phyloP scores from a whole-genome alignment of 2,329 filamentous ascomycete species.

The Pseudocercospora fuligena region DNA sequence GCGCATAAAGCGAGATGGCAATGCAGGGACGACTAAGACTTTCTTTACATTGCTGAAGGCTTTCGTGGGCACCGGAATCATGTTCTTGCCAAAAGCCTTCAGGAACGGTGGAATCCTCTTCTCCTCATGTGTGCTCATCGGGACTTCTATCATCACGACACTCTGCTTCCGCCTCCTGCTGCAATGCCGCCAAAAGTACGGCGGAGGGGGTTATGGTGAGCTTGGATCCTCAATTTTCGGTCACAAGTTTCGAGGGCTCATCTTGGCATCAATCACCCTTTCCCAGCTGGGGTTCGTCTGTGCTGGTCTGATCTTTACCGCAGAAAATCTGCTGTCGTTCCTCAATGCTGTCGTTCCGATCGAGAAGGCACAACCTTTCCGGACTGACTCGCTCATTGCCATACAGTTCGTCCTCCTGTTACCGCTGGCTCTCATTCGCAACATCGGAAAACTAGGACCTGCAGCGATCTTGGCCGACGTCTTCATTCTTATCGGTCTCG shows the following conservation, averaged over 20 bases:
- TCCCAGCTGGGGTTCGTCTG: constrained; percentile 81
- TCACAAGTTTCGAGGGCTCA: constrained; percentile 65
- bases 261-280: constrained; percentile 71
- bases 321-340: constrained; percentile 74
- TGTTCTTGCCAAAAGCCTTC: constrained; percentile 81
- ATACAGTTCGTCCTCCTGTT: constrained; percentile 68
- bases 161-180: constrained; percentile 74
- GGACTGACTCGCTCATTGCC: constrained; percentile 65
- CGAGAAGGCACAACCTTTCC: constrained; percentile 53
- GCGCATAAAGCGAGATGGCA: constrained; percentile 56
- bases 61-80: constrained; percentile 79
- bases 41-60: constrained; percentile 81
- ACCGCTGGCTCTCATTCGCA: constrained; percentile 71
- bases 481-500: constrained; percentile 72
- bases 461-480: constrained; percentile 71
- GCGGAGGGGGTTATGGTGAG: constrained; percentile 74
- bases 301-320: constrained; percentile 76
- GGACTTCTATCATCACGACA: constrained; percentile 69
- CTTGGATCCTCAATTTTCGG: constrained; percentile 71
- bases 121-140: constrained; percentile 69
- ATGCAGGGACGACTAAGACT: constrained; percentile 71
- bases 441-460: constrained; percentile 74
- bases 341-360: constrained; percentile 62
- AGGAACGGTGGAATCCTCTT: constrained; percentile 78
- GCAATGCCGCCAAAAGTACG: constrained; percentile 66